phyloP scores from a whole-genome alignment of 371 early-diverging fungal genomes.

The Mortierella sp. region DNA sequence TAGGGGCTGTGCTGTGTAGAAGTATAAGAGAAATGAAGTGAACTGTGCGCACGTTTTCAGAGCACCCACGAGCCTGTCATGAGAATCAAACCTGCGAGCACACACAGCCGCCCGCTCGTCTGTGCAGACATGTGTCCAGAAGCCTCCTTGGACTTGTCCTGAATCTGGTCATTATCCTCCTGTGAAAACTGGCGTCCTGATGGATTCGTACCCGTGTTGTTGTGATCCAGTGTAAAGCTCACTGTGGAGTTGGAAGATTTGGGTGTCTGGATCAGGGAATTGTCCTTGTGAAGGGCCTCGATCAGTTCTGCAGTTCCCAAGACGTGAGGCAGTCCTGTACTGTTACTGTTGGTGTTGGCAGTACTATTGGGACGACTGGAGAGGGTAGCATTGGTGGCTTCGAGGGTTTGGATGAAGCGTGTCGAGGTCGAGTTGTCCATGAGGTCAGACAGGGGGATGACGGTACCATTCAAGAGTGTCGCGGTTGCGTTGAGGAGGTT shows the following conservation, averaged over 20 bases:
- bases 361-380: not conserved
- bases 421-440: slow-evolving; percentile 10
- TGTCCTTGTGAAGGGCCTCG: slow-evolving; percentile 15
- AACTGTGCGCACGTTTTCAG: too few species aligned
- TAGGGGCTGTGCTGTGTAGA: too few species aligned
- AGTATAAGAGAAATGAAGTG: too few species aligned
- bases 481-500: not conserved
- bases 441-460: not conserved
- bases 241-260: too few species aligned
- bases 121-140: too few species aligned
- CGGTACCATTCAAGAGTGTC: slow-evolving; percentile 17
- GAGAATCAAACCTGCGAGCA: too few species aligned
- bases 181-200: slow-evolving; percentile 13
- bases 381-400: not conserved
- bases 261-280: slow-evolving; percentile 12
- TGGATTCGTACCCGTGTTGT: too few species aligned
- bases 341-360: not conserved
- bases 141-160: slow-evolving; percentile 12
- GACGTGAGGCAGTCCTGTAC: too few species aligned
- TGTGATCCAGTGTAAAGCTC: too few species aligned
- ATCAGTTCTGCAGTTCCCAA: slow-evolving; percentile 7
- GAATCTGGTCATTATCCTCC: slow-evolving; percentile 14
- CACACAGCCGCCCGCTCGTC: too few species aligned
- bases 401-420: slow-evolving; percentile 14
- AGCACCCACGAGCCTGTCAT: too few species aligned